Evolutionary conservation across 305 asterid genomes (phyloP).

Genomic region (Coffea humblotiana): DNA sequence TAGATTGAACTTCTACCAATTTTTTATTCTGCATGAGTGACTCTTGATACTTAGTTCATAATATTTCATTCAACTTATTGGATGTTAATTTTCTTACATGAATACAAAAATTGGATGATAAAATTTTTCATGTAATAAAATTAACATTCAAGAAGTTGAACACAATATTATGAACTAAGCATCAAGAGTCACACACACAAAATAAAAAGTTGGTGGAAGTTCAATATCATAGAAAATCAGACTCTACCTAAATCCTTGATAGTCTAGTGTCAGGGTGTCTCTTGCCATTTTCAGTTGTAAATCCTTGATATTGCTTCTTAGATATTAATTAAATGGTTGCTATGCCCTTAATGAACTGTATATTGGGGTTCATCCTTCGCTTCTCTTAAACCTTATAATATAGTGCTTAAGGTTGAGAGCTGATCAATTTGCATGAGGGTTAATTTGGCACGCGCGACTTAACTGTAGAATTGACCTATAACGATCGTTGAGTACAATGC

Average conservation of each 20-base stretch:
- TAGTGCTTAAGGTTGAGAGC: neutral
- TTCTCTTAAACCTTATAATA: neutral
- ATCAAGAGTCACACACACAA: no score
- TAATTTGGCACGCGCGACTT: neutral
- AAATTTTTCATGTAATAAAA: no score
- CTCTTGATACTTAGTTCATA: no score
- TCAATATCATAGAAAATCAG: no score
- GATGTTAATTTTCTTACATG: no score
- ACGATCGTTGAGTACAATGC: neutral
- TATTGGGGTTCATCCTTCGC: neutral
- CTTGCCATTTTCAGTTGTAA: neutral
- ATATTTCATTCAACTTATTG: no score
- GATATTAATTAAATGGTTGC: neutral
- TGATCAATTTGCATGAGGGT: neutral
- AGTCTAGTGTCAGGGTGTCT: neutral
- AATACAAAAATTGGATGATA: no score
- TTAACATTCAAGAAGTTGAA: no score
- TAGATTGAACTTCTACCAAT: no score
- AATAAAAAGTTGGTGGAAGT: no score
- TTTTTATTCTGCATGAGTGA: no score
- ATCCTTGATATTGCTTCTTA: conserved; percentile 3
- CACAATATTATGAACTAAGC: no score
- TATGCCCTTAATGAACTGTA: neutral
- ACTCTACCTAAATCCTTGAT: neutral
- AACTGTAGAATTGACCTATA: neutral